Conservation (phyloP, 2,329 filamentous ascomycete species). For the Ophiosphaerella korrae region DNA sequence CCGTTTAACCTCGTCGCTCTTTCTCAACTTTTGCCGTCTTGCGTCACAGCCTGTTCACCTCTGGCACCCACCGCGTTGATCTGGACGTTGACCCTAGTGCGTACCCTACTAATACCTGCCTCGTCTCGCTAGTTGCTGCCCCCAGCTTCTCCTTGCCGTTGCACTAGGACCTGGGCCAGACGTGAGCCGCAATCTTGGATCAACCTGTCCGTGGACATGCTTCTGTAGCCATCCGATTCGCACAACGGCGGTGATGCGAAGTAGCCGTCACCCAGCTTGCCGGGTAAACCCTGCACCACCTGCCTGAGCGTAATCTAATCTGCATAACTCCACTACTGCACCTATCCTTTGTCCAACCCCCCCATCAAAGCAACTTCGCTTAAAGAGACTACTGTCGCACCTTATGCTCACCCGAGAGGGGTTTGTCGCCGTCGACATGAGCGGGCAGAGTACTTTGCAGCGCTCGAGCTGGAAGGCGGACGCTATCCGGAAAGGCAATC, state of each 20-base stretch:
- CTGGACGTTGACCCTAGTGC: neutral
- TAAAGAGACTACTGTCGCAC: slow-evolving; percentile 12
- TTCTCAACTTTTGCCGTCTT: slow-evolving; percentile 23
- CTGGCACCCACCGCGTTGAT: slow-evolving; percentile 6
- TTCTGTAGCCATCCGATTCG: slow-evolving; percentile 18
- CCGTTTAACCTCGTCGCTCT: slow-evolving; percentile 32
- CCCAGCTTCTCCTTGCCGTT: neutral
- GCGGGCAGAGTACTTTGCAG: slow-evolving; percentile 31
- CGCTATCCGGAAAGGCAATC: slow-evolving; percentile 44
- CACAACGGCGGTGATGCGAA: slow-evolving; percentile 21
- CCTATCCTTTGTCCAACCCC: slow-evolving; percentile 8
- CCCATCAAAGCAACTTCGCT: slow-evolving; percentile 9
- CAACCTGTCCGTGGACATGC: slow-evolving; percentile 1
- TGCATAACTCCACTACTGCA: slow-evolving; percentile 21
- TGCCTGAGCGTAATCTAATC: slow-evolving; percentile 30
- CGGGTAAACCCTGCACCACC: slow-evolving; percentile 28
- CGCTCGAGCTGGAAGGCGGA: slow-evolving; percentile 48
- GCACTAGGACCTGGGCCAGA: slow-evolving; percentile 1
- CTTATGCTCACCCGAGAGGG: slow-evolving; percentile 43
- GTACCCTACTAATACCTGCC: slow-evolving; percentile 3
- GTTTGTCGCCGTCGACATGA: slow-evolving; percentile 39
- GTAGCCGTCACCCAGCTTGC: slow-evolving; percentile 14
- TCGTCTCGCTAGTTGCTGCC: neutral
- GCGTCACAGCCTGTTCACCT: slow-evolving; percentile 11
- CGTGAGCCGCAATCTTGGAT: neutral